Base-by-base conservation (phyloP, 257 asterid genomes). In the Thymus mandschuricus region DNA sequence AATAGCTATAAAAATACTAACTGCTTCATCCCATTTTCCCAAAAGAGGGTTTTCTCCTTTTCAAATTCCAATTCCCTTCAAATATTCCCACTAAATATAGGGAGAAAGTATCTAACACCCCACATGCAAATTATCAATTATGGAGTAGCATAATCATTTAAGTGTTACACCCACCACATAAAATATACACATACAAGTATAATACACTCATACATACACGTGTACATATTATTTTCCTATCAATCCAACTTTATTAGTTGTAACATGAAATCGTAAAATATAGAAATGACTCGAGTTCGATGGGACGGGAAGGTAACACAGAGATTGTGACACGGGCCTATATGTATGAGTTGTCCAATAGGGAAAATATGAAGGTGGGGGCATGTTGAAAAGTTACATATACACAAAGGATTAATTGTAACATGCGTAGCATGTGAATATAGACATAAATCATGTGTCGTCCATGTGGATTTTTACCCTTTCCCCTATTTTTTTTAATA, bases 381-480 rank as follows among this genome's bases (percentile, higher is more conserved):
- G 83, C 87, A 82, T 64, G 65, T 67, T 73, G 44, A 81, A 83
- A 86, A 84, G 91, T 86, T 81, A 81, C 80, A 82, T 78, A 50
- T 58, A 81, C 86, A 79, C 82, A 77, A 83, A 83, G 82, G 86
- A 77, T 81, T 81, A 83, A 83, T 75, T 79, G 89, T 21, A 84
- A 88, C 92, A 84, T 87, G 92, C 87, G 76, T 50, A 81, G 85
- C 92, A 87, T 87, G 92, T 86, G 86, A 87, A 77, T 70, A 68
- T 81, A 75, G 88, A 84, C 89, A 84, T 76, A 81, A 69, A 77
- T 83, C 92, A 86, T 86, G 92, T 88, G 92, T 81, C 82, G 40
- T 79, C 90, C 96, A 84, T 84, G 89, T 86, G 96, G 84, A 82
- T 79, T 80, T 21, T 80, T 71, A 69, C 73, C 73, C 70, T 48